phyloP scores from a whole-genome alignment of 192 early-diverging fungal genomes.

The Coemansia sp. region DNA sequence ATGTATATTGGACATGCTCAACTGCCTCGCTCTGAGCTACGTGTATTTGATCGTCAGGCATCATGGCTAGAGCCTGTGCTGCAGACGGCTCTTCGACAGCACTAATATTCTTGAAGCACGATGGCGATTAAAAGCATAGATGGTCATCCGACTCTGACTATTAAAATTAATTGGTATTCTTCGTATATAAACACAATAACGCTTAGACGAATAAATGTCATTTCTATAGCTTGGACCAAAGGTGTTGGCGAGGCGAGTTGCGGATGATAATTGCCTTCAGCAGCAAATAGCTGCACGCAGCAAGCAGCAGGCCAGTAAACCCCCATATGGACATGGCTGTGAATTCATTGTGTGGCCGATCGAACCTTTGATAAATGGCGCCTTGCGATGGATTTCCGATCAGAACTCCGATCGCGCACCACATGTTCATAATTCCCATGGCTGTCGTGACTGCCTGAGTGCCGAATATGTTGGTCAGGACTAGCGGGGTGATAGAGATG shows the following conservation, averaged over 20 bases:
- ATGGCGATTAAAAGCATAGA: background rate
- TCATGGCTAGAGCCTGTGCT: too few relatives aligned
- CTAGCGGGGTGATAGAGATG: conserved; percentile 38
- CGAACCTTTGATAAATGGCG: conserved; percentile 43
- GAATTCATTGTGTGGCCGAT: conserved; percentile 33
- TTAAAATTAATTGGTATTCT: background rate
- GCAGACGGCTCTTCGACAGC: too few relatives aligned
- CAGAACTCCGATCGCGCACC: conserved; percentile 41
- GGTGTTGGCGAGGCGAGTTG: background rate
- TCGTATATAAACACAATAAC: background rate
- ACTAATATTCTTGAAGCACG: too few relatives aligned
- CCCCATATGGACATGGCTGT: conserved; percentile 41
- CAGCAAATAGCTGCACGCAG: conserved; percentile 29
- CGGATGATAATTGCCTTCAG: conserved; percentile 26
- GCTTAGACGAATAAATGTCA: background rate
- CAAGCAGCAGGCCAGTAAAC: conserved; percentile 22
- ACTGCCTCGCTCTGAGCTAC: background rate
- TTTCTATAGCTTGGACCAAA: conserved; percentile 32
- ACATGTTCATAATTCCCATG: conserved; percentile 45
- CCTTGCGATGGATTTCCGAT: conserved; percentile 49
- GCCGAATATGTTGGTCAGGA: conserved; percentile 39
- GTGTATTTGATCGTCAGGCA: too few relatives aligned
- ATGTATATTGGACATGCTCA: background rate
- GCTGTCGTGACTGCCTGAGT: conserved; percentile 36
- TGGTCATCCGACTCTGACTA: background rate